phyloP scores from a whole-genome alignment of 1,284 basidiomycete genomes.

The Pyrrhoderma lamaoense region DNA sequence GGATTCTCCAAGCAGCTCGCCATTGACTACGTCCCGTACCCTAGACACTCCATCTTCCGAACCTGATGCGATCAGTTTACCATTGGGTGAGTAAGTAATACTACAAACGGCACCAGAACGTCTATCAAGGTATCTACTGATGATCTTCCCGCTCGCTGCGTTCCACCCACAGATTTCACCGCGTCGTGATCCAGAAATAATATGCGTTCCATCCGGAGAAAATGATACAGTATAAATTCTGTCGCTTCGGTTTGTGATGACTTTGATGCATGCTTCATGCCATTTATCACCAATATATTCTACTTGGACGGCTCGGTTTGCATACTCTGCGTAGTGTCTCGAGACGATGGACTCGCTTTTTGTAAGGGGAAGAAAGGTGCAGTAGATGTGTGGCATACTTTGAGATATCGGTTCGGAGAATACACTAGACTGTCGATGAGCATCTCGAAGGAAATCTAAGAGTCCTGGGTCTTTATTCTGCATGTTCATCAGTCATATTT shows the following conservation, averaged over 20 bases:
- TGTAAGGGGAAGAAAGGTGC: not conserved
- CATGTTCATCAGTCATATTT: no score
- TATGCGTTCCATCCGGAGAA: not conserved
- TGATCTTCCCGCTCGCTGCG: not conserved
- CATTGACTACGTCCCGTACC: not conserved
- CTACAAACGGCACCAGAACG: not conserved
- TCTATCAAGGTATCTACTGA: not conserved
- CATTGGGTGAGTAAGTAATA: not conserved
- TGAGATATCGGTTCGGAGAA: not conserved
- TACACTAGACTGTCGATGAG: not conserved
- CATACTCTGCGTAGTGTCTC: not conserved
- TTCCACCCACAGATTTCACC: slow-evolving; percentile 17
- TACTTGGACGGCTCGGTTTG: not conserved
- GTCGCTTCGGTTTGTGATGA: not conserved
- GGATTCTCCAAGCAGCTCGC: no score
- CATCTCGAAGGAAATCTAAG: not conserved
- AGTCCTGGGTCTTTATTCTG: not conserved
- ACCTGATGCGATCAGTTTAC: slow-evolving; percentile 1
- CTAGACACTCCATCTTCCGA: not conserved
- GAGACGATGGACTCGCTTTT: not conserved
- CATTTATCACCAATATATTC: not conserved
- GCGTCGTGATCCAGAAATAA: not conserved
- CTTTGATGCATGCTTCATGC: not conserved
- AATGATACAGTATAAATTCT: not conserved
- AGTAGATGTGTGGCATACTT: not conserved